Evolutionary conservation across 2,329 filamentous ascomycete genomes (phyloP).

Genomic region (Aspergillus alliaceus): DNA sequence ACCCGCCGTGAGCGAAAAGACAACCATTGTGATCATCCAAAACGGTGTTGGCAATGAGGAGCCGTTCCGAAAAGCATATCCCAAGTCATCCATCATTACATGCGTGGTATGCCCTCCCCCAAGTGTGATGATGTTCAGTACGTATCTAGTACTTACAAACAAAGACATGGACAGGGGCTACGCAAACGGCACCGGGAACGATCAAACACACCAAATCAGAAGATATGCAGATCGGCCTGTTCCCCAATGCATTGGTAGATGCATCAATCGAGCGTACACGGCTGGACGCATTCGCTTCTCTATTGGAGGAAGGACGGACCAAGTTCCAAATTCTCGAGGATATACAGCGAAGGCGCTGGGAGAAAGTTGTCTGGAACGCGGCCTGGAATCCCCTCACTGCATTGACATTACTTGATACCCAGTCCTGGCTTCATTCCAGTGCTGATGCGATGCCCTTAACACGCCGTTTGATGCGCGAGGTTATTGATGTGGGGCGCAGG

Average conservation of each 20-base stretch:
- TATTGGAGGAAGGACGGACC: slow-evolving; percentile 47
- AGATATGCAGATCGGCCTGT: slow-evolving; percentile 57
- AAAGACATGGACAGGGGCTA: slow-evolving; percentile 51
- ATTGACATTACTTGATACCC: slow-evolving; percentile 44
- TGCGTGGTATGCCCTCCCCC: slow-evolving; percentile 43
- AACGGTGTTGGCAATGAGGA: slow-evolving; percentile 46
- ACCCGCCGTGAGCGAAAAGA: slow-evolving; percentile 37
- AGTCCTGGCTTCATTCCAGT: slow-evolving; percentile 44
- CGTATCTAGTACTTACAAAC: background rate
- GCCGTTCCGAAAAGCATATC: slow-evolving; percentile 35
- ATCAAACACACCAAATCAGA: slow-evolving; percentile 55
- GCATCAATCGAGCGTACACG: slow-evolving; percentile 32
- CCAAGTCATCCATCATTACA: slow-evolving; percentile 33
- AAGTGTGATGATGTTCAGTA: background rate
- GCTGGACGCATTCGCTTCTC: slow-evolving; percentile 42
- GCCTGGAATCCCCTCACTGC: slow-evolving; percentile 46
- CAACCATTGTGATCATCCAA: slow-evolving; percentile 42
- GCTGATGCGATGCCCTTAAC: slow-evolving; percentile 41
- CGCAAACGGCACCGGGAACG: slow-evolving; percentile 51
- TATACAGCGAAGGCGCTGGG: slow-evolving; percentile 41
- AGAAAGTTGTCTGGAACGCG: slow-evolving; percentile 45
- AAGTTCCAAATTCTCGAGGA: slow-evolving; percentile 33
- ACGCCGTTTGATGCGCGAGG: slow-evolving; percentile 43
- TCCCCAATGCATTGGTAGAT: slow-evolving; percentile 39
- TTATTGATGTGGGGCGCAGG: slow-evolving; percentile 41